Evolutionary conservation across 108 stramenopile species (phyloP).

Genomic region (Cafeteria roenbergensis): DNA sequence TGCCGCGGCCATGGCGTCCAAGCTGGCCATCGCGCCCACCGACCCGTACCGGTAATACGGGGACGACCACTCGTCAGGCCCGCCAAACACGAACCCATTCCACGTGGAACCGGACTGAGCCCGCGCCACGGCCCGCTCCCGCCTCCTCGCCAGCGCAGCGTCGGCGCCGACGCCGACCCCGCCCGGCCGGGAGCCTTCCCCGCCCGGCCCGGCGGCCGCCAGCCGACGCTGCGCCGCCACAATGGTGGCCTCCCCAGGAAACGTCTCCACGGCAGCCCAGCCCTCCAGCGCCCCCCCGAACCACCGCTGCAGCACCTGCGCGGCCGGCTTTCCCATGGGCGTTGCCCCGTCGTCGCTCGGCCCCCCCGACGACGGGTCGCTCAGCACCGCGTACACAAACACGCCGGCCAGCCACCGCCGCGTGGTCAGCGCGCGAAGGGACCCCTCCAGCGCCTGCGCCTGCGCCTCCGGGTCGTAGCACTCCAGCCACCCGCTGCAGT

Average conservation of each 20-base stretch:
- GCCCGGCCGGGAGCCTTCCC: no score
- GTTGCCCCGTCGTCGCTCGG: background rate
- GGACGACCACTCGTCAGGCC: background rate
- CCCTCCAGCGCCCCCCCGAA: background rate
- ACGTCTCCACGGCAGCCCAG: background rate
- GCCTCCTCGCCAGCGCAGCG: background rate
- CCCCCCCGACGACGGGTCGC: background rate
- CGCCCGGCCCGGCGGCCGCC: no score
- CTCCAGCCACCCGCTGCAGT: background rate
- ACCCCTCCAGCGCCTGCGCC: background rate
- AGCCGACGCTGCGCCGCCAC: background rate
- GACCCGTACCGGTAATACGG: background rate
- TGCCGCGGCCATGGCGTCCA: background rate
- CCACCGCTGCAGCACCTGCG: background rate
- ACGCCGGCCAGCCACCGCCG: background rate
- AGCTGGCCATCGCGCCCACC: background rate
- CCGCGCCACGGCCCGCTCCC: no score
- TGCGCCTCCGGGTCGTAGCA: background rate
- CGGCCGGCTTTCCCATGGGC: background rate
- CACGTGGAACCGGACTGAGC: background rate
- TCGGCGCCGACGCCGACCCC: background rate
- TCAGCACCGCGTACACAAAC: background rate
- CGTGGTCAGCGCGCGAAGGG: background rate
- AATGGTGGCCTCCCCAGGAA: background rate
- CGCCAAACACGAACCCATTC: background rate